These are phyloP conservation scores for Linum usitatissimum DNA, from an alignment of 345 rosid species.

Conservation along the genomic window DNA sequence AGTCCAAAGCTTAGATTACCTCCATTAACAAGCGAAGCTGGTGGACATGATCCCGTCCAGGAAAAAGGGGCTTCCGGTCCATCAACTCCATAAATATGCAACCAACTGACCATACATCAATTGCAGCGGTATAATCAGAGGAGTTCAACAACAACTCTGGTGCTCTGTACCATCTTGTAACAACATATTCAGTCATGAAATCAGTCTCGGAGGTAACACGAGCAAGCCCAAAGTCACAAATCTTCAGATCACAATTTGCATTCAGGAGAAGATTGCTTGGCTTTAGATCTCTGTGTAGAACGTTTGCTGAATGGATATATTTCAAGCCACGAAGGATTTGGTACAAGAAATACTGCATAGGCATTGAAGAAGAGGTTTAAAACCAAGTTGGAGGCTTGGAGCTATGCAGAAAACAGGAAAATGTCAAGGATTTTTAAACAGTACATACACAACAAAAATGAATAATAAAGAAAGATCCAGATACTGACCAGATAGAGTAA, in stretches of 20 bases:
- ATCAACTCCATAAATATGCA: constrained; percentile 82
- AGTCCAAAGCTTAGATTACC: constrained; percentile 30
- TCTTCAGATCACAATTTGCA: constrained; percentile 67
- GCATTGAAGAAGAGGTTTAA: constrained; percentile 7
- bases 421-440: not conserved
- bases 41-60: constrained; percentile 77
- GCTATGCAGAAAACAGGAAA: not conserved
- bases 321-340: constrained; percentile 88
- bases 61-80: constrained; percentile 75
- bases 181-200: constrained; percentile 82
- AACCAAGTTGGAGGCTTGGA: not conserved
- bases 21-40: constrained; percentile 81
- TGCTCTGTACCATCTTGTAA: constrained; percentile 98
- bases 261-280: constrained; percentile 82
- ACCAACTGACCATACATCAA: constrained; percentile 99
- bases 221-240: constrained; percentile 89
- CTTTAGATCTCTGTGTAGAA: constrained; percentile 87
- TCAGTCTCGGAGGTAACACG: constrained; percentile 88
- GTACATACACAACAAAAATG: too few relatives aligned
- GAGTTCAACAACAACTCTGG: constrained; percentile 81
- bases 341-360: constrained; percentile 85
- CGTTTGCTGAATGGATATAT: constrained; percentile 90
- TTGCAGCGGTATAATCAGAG: constrained; percentile 70
- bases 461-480: too few relatives aligned
- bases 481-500: too few relatives aligned